Conservation (phyloP, 2,329 filamentous ascomycete genomes). For the Coniosporium tulheliwenetii region DNA sequence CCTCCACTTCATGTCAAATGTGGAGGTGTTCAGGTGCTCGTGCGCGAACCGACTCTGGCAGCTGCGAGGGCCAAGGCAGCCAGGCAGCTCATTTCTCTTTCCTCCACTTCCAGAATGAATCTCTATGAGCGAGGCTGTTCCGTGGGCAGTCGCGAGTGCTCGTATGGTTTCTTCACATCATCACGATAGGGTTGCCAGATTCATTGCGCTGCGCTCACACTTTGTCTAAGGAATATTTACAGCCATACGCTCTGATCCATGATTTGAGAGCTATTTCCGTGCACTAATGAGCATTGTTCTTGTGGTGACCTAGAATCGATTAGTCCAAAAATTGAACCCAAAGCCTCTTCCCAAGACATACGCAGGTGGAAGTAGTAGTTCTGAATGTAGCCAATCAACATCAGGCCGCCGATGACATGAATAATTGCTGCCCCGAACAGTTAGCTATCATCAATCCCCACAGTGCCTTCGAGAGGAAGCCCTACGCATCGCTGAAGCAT, state of each 20-base stretch:
- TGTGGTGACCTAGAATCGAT: constrained; percentile 71
- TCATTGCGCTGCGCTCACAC: too few species aligned
- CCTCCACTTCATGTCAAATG: too few species aligned
- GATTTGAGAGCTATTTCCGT: constrained; percentile 22
- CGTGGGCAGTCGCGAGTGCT: too few species aligned
- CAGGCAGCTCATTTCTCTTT: too few species aligned
- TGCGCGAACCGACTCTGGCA: too few species aligned
- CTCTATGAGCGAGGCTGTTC: too few species aligned
- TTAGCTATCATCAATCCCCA: constrained; percentile 10
- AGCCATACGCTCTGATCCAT: constrained; percentile 2
- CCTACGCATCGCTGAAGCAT: constrained; percentile 76
- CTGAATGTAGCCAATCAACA: constrained; percentile 81
- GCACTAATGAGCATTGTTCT: constrained; percentile 89
- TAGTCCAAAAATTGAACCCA: constrained; percentile 5
- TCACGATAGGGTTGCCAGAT: too few species aligned
- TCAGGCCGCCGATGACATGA: constrained; percentile 65
- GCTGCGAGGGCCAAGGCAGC: too few species aligned
- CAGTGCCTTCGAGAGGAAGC: constrained; percentile 10
- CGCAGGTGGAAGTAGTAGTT: constrained; percentile 99
- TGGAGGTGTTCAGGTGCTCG: too few species aligned
- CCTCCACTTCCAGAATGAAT: too few species aligned
- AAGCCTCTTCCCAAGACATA: constrained; percentile 38
- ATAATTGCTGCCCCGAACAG: constrained; percentile 52
- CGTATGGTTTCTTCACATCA: too few species aligned
- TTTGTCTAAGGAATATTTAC: too few species aligned